Base-by-base conservation (phyloP, 495 filamentous ascomycete species). In the Lophiotrema nucula region DNA sequence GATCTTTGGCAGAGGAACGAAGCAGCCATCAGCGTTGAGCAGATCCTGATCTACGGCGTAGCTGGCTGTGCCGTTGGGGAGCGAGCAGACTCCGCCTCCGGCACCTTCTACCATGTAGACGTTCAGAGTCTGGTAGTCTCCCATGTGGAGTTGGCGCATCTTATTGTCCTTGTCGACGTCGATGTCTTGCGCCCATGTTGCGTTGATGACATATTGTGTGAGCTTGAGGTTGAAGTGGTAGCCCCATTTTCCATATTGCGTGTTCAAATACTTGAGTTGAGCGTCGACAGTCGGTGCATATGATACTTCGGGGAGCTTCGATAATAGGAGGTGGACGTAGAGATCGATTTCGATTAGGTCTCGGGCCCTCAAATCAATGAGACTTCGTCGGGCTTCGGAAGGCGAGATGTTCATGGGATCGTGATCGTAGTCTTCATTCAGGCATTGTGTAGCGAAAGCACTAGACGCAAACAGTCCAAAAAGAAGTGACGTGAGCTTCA, bases 71-170 rank as follows among this genome's bases (percentile, higher is more conserved):
- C 23, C 44, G 21, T 26, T 27, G 15, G 59, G 59, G 4, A 51
- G 28, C 1, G 45, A 51, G 59, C 59, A 62, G 10, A 51, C 35
- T 2, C 64, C 64, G 26, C 50, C 55, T 18, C 48, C 37, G 11
- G 56, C 59, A 25, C 59, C 59, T 31, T 54, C 31, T 15, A 63
- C 41, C 24, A 60, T 42, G 43, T 64, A 67, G 21, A 67, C 33
- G 44, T 67, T 67, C 37, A 86, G 58, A 4, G 67, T 61, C n/a
- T 80, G 75, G 43, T 81, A 81, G 39, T 86, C 83, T 35, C 87
- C 85, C 38, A 86, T 81, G 13, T 79, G 74, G 15, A 87, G 67
- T 81, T 52, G 33, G 8, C 24, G 13, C 47, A 56, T 58, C 60
- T 64, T 64, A n/a, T 56, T 47, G 16, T 13, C 39, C 24, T 46